Evolutionary conservation across 1,139 yeast genomes (phyloP), one percentile per base, ranked within the genome.

Genomic region (Kurtzmaniella quercitrusa): DNA sequence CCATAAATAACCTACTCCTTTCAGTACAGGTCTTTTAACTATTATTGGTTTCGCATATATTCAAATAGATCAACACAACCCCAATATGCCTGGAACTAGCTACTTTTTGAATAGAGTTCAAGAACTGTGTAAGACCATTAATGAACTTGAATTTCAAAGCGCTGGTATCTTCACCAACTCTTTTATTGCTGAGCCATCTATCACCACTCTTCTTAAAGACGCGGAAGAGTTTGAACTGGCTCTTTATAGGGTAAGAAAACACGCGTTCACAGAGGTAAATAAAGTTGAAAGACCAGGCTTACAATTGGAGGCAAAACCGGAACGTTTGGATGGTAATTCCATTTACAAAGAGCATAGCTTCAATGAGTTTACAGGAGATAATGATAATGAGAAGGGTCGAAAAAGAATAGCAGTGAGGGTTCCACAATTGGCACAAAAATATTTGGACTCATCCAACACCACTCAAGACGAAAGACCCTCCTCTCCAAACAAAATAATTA

Each of bases 121-220:
- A 14, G 55, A 53, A 28, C 56, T 58, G 49, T 47, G 52, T 20
- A 51, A 53, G 16, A 44, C 52, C 1, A 48, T 64, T 9, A 52
- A 55, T 23, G 43, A 67, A 2, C 64, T 71, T 8, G 60, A 73
- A 42, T 80, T 80, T 53, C 57, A 68, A 2, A 66, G 72, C 0
- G 76, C 85, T 0, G 86, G 87, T 1, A 71, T 79, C 30, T 84
- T 83, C 60, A 79, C 88, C 33, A 82, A 82, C 53, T 81, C 89
- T 5, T 64, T 82, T 17, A 68, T 79, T 9, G 61, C 68, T 28
- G 65, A 73, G 30, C 83, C 83, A 1, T 74, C 75, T 33, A 80
- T 82, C 45, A 80, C 84, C 5, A 62, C 71, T n/a, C 61, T 83
- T 33, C 64, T 84, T 26, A 71, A 82, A 48, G 88, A 82, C 56